Percentiles rank a stretch among this genome's conserved stretches.
Evolutionary conservation across 208 protist genomes (phyloP).

Genomic region (Trypanosoma congolense): DNA sequence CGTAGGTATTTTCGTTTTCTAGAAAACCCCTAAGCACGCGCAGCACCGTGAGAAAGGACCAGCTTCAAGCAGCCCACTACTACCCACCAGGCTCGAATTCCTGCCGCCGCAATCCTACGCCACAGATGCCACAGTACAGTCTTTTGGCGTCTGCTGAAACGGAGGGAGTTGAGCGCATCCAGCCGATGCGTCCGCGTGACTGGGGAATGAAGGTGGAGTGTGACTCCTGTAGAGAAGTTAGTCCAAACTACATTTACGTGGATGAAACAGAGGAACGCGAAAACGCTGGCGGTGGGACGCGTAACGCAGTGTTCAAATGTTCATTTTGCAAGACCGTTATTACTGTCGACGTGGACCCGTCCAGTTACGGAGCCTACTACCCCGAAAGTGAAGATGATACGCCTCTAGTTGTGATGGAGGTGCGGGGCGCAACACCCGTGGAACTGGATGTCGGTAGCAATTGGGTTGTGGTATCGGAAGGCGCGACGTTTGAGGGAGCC

Average conservation of each 20-base stretch:
- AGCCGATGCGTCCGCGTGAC: constrained; percentile 22
- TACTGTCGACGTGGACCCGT: constrained; percentile 31
- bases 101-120: neutral
- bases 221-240: constrained; percentile 44
- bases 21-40: too few relatives aligned
- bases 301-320: constrained; percentile 53
- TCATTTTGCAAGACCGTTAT: constrained; percentile 47
- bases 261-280: constrained; percentile 36
- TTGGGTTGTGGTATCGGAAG: constrained; percentile 41
- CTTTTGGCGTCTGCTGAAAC: constrained; percentile 44
- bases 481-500: constrained; percentile 35
- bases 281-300: constrained; percentile 44
- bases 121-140: constrained; percentile 54
- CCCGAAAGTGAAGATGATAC: constrained; percentile 11
- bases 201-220: constrained; percentile 63
- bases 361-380: constrained; percentile 9
- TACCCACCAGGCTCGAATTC: neutral
- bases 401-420: constrained; percentile 42
- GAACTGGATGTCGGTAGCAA: constrained; percentile 57
- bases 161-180: constrained; percentile 43
- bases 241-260: constrained; percentile 44
- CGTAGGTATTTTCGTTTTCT: too few relatives aligned
- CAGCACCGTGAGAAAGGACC: too few relatives aligned
- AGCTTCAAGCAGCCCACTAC: neutral
- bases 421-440: constrained; percentile 58